phyloP scores from a whole-genome alignment of 306 rosid genomes.

The Adenanthera pavonina region DNA sequence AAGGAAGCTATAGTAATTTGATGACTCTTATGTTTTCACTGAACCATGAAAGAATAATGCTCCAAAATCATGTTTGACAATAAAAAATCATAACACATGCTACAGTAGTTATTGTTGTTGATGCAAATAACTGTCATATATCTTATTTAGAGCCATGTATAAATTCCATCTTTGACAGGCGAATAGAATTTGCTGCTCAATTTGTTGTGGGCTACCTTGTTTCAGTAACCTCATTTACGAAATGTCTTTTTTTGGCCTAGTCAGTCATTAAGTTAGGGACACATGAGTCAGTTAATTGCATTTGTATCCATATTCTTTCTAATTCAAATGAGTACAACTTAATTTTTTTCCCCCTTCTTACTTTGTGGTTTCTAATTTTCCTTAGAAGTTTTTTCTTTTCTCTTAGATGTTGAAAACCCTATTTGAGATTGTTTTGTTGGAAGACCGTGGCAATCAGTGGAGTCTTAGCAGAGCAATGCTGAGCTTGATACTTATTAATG shows the following conservation, averaged over 20 bases:
- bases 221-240: neutral
- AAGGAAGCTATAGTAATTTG: neutral
- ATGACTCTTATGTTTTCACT: neutral
- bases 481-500: slow-evolving; percentile 82
- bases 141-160: neutral
- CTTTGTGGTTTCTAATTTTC: neutral
- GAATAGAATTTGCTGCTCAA: neutral
- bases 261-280: neutral
- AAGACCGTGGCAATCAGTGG: slow-evolving; percentile 88
- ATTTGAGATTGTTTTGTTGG: slow-evolving; percentile 85
- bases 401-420: slow-evolving; percentile 77
- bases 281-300: neutral
- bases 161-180: neutral
- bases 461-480: slow-evolving; percentile 87
- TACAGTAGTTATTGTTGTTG: neutral
- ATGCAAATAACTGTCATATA: neutral
- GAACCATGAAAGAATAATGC: neutral
- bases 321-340: neutral
- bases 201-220: neutral
- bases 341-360: neutral
- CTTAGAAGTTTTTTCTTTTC: slow-evolving; percentile 9
- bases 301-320: slow-evolving; percentile 11
- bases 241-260: neutral
- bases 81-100: neutral
- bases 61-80: neutral